A percentile compares a stretch with the other conserved stretches of the same genome.
Evolutionary conservation across 345 rosid species (phyloP).

Genomic region (Microcos paniculata): DNA sequence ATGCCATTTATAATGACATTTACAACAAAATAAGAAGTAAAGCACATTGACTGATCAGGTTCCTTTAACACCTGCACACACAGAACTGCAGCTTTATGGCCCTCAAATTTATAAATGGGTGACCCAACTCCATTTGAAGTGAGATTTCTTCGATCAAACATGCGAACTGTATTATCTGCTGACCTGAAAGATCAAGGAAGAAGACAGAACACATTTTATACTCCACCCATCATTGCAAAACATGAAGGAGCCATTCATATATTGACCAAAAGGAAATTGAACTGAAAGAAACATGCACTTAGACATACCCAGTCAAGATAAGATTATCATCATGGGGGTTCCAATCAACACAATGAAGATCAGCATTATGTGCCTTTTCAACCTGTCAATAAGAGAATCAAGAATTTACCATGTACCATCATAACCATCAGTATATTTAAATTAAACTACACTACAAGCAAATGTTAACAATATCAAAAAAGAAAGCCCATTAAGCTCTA

Average conservation of each 20-base stretch:
- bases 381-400: constrained; percentile 49
- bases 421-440: background rate
- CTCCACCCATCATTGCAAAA: constrained; percentile 10
- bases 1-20: background rate
- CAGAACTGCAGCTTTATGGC: constrained; percentile 87
- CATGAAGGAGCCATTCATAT: background rate
- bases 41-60: background rate
- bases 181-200: constrained; percentile 53
- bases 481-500: background rate
- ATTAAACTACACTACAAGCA: background rate
- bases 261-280: background rate
- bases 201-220: constrained; percentile 3
- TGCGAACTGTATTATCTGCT: constrained; percentile 85
- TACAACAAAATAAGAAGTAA: background rate
- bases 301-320: constrained; percentile 83
- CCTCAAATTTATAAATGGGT: constrained; percentile 80
- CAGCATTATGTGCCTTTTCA: constrained; percentile 92
- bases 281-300: constrained; percentile 5
- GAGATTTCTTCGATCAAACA: constrained; percentile 92
- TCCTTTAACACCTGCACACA: constrained; percentile 71
- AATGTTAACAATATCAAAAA: background rate
- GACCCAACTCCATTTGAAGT: constrained; percentile 73
- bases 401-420: background rate
- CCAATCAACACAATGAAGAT: constrained; percentile 99
- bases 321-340: constrained; percentile 86